Base-by-base conservation (phyloP, 306 rosid species). In the Trichosanthes cucumerina region DNA sequence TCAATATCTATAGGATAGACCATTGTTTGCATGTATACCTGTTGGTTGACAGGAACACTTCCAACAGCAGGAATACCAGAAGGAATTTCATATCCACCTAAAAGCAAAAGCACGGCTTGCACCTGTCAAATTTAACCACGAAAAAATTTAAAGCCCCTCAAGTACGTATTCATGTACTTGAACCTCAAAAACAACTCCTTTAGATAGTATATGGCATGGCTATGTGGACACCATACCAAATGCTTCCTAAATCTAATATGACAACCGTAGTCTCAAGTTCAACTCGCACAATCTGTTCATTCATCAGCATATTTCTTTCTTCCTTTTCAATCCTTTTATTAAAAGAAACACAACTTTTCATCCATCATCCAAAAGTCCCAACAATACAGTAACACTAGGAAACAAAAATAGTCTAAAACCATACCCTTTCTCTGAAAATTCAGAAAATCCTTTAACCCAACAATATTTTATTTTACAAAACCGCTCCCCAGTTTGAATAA, bases 31-130 rank as follows among this genome's bases (percentile, higher is more conserved):
- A 24, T 47, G 24, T 13, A 24, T 77, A 87, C 90, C 84, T 84
- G 79, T 73, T 82, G 88, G 76, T 68, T 81, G 78, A 81, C 38
- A 62, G 88, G 83, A 34, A 38, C 70, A 9, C 83, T 33, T 54
- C 88, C 90, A 79, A 56, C 68, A 12, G 90, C 83, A 72, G 90
- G 90, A 64, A 85, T 83, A 39, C 82, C 88, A 36, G 90, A 85
- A 58, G 90, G 87, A 59, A 87, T 77, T 76, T 87, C 88, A 81
- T 83, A 85, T 76, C 90, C 90, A 15, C 90, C 90, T 82, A 87
- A 80, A 65, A 87, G 90, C 66, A 87, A 86, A 76, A 87, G 78
- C 52, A 87, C 90, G 3, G 90, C 88, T 82, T 87, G 90, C 75
- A 87, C 90, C 90, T 87, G 81, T 54, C 58, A 78, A 82, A 68